Conservation (phyloP, 805 yeast species). For the Ogataea pilisensis region DNA sequence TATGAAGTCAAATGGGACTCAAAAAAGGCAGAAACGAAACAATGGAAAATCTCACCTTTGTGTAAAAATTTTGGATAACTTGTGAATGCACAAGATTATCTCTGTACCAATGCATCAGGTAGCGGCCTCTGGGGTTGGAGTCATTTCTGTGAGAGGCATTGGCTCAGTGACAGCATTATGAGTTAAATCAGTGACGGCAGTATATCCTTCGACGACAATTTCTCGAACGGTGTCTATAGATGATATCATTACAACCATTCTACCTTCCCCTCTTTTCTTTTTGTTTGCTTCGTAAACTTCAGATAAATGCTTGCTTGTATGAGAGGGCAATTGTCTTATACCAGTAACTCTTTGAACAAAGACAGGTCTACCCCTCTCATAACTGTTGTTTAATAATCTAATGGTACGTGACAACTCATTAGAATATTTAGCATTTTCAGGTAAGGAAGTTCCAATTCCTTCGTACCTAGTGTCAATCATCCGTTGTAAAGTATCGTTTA, state of each 20-base stretch:
- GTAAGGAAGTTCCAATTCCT: conserved; percentile 34
- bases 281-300: conserved; percentile 37
- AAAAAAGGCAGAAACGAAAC: too few species aligned
- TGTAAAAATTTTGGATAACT: too few species aligned
- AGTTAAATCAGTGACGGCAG: conserved; percentile 9
- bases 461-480: conserved; percentile 28
- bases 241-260: conserved; percentile 30
- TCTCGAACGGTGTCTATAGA: conserved; percentile 29
- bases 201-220: conserved; percentile 17
- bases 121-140: neutral
- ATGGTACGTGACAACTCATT: conserved; percentile 58
- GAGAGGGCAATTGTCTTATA: conserved; percentile 32
- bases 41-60: too few species aligned
- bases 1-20: too few species aligned
- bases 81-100: too few species aligned
- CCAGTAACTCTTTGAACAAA: conserved; percentile 24
- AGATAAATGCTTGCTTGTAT: conserved; percentile 32
- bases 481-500: conserved; percentile 50
- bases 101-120: too few species aligned
- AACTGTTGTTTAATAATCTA: conserved; percentile 37
- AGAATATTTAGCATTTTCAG: conserved; percentile 39
- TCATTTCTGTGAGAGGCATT: neutral
- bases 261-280: conserved; percentile 35
- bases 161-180: neutral
- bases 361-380: conserved; percentile 35